Base-by-base conservation (phyloP, 768 basidiomycete genomes). In the Cytidiella melzeri region DNA sequence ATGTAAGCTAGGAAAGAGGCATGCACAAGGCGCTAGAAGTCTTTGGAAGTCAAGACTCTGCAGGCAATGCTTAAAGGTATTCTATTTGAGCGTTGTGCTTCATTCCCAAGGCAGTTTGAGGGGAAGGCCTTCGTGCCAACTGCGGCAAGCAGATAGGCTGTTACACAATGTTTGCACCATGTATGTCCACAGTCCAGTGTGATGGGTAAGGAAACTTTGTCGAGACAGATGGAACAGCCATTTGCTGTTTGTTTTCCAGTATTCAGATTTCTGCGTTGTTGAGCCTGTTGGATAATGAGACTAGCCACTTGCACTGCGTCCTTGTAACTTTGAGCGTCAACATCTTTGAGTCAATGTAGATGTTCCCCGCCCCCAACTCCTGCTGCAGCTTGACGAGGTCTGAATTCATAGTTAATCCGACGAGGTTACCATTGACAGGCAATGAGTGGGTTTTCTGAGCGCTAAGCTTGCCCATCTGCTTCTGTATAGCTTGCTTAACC, bases 161-260 rank as follows among this genome's bases (percentile, higher is more conserved):
- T 56, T 19, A 91, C 60, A 60, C 88, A 92, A 3, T 69, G 51
- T 30, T 74, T 73, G 60, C n/a, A n/a, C n/a, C n/a, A n/a, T n/a
- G n/a, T n/a, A n/a, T n/a, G n/a, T n/a, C n/a, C n/a, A n/a, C n/a
- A n/a, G n/a, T n/a, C n/a, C n/a, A n/a, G n/a, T n/a, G n/a, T n/a
- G n/a, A n/a, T n/a, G n/a, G n/a, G n/a, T n/a, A n/a, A n/a, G n/a
- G n/a, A n/a, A n/a, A n/a, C n/a, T n/a, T n/a, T n/a, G n/a, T n/a
- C n/a, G n/a, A 89, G 91, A 76, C 80, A 88, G 3, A 88, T 80
- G 0, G 88, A 87, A 57, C 88, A 92, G 10, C 48, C 61, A n/a
- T 55, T 34, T 54, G 62, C 24, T 41, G 40, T 20, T 27, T 54
- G 12, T 36, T 57, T 15, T n/a, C n/a, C n/a, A 42, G 63, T 36